Base-by-base conservation (phyloP, 352 stramenopile species). In the Pelagophyceae sp. region DNA sequence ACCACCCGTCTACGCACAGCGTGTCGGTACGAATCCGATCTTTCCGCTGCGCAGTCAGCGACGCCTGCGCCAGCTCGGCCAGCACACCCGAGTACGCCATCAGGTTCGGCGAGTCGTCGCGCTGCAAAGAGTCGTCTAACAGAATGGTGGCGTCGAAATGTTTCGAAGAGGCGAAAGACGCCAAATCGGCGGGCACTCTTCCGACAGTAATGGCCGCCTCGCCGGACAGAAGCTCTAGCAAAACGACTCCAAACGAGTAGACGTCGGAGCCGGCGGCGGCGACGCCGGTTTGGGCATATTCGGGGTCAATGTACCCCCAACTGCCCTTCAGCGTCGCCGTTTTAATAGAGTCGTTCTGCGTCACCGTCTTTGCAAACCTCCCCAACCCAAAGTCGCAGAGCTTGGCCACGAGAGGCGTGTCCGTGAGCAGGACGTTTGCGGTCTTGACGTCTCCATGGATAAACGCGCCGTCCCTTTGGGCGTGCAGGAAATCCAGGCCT, bases 371-470 rank as follows among this genome's bases (percentile, higher is more conserved):
- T 5, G 11, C 25, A 17, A 71, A 29, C 1, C 67, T 33, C 25
- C 35, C 67, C 35, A 74, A 37, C 35, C 33, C 67, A 23, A 50
- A 50, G n/a, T 74, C 67, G 67, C 67, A 32, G 35, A 74, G 67
- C 67, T 74, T 74, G 20, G 67, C 67, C 17, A 58, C 37, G 35
- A 35, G 0, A 20, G 67, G 67, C 38, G 35, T 33, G 6, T 31
- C 33, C 1, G 15, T 60, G 33, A 74, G 67, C 25, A 74, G 38
- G 2, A 74, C 27, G 38, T 74, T 74, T 11, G 67, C 23, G 15
- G 67, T 58, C 35, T 50, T 58, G 15, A 74, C 35, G 67, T 58
- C 67, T 33, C 67, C 67, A 37, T 74, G 67, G 35, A 74, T 37
- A 37, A 74, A 23, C 15, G 3, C 61, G 61, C 25, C 33, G 15